Evolutionary conservation across 2,329 filamentous ascomycete species (phyloP), one percentile per base, ranked within the genome.

Genomic region (Paracoccidioides brasiliensis): DNA sequence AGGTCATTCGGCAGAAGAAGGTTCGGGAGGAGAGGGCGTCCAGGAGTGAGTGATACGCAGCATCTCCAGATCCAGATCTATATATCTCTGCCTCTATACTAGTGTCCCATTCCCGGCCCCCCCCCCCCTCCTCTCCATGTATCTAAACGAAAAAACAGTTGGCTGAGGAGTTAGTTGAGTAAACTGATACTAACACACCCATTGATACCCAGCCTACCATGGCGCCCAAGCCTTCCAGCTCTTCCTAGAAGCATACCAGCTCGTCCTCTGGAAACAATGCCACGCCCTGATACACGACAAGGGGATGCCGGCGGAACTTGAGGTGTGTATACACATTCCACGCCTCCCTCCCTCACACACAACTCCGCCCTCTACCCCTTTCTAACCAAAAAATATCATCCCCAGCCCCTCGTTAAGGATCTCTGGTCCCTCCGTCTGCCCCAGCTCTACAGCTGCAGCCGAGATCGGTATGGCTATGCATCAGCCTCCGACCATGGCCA

Each of bases 231-330:
- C 86, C 12, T 81, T 83, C 60, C 81, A 86, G 59, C 79, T 96
- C 30, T 96, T 88, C 67, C 76, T 97, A 40, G 86, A 95, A 67
- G 85, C 82, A 60, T 80, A 94, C 57, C 91, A 97, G 70, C 75
- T 95, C 37, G 79, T 97, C 50, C 74, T 98, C 33, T 83, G 90
- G 67, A 88, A 86, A 65, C 91, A 97, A 73, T 73, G 88, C 14
- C 72, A 80, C 64, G 90, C 85, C 77, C 75, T 97, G 35, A 74
- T 95, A 12, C 73, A 80, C 28, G 74, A 77, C 5, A 83, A 83
- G 66, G 79, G 80, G 0, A 78, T 93, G 50, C 83, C 85, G 1
- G 69, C 75, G 4, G 85, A 95, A 63, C 76, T 96, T 10, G 89
- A 95, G 75, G 83, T 80, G 61, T 50, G 4, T 15, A 42, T 42